phyloP scores from a whole-genome alignment of 1,139 yeast genomes.

The Nematodospora anomalae region DNA sequence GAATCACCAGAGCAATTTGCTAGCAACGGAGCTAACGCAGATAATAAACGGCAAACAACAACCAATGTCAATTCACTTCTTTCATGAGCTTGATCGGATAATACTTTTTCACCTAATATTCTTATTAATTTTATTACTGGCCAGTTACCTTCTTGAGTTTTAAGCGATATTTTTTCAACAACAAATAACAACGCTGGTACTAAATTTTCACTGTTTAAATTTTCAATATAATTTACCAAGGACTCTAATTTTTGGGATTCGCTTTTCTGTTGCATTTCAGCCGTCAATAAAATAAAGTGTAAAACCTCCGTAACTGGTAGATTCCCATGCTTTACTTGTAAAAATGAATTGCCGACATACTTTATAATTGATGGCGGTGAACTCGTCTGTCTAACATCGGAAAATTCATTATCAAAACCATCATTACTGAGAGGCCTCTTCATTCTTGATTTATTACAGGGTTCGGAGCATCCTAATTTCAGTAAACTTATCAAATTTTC shows the following conservation, averaged over 20 bases:
- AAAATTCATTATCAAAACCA: constrained; percentile 13
- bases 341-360: neutral
- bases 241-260: constrained; percentile 6
- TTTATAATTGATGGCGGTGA: constrained; percentile 8
- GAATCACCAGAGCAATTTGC: constrained; percentile 15
- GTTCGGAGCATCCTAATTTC: constrained; percentile 3
- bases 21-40: constrained; percentile 16
- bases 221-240: constrained; percentile 8
- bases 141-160: constrained; percentile 2
- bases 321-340: constrained; percentile 2
- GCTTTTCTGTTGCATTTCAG: constrained; percentile 5
- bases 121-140: constrained; percentile 21
- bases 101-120: constrained; percentile 31
- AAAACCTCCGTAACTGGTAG: constrained; percentile 4
- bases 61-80: constrained; percentile 35
- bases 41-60: constrained; percentile 27
- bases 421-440: constrained; percentile 8
- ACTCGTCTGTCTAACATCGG: constrained; percentile 12
- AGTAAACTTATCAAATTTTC: constrained; percentile 6
- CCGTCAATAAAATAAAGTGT: constrained; percentile 4
- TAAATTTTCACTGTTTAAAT: constrained; percentile 7
- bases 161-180: constrained; percentile 5
- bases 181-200: constrained; percentile 9
- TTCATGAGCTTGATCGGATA: constrained; percentile 30
- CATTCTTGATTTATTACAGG: neutral